These are phyloP conservation scores for Flagelloscypha sp. DNA, from an alignment of 768 basidiomycete species.

Conservation along the genomic window DNA sequence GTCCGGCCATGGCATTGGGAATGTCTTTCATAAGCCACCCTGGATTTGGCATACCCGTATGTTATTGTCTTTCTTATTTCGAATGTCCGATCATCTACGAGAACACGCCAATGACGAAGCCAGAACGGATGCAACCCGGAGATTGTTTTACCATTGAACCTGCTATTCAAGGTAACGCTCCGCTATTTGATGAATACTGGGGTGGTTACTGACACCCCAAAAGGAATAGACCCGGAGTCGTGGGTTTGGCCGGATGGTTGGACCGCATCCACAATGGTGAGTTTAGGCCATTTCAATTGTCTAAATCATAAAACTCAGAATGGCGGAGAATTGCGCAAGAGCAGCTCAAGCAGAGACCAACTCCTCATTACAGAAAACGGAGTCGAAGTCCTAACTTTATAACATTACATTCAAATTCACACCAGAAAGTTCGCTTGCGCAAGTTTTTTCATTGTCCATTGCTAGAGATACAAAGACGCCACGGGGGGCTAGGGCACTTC, in stretches of 20 bases:
- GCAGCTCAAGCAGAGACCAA: slow-evolving; percentile 86
- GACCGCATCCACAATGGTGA: slow-evolving; percentile 84
- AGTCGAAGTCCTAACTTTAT: slow-evolving; percentile 66
- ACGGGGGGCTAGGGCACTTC: too few relatives aligned
- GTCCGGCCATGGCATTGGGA: slow-evolving; percentile 83
- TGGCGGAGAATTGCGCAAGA: slow-evolving; percentile 70
- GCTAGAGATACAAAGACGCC: too few relatives aligned
- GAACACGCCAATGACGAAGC: slow-evolving; percentile 72
- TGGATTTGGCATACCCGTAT: slow-evolving; percentile 75
- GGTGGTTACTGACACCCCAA: too few relatives aligned
- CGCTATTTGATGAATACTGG: too few relatives aligned
- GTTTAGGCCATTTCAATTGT: slow-evolving; percentile 12
- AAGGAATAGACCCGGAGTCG: slow-evolving; percentile 57
- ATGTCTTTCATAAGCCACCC: slow-evolving; percentile 69
- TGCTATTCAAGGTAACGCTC: too few relatives aligned
- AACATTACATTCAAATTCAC: too few relatives aligned
- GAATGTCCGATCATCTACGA: background rate
- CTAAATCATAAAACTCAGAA: too few relatives aligned
- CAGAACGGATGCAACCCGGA: slow-evolving; percentile 73
- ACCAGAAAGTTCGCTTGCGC: too few relatives aligned
- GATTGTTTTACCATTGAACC: slow-evolving; percentile 95
- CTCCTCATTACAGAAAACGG: slow-evolving; percentile 74
- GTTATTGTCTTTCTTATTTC: background rate
- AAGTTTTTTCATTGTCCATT: too few relatives aligned
- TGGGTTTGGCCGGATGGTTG: slow-evolving; percentile 89